Base-by-base conservation (phyloP, 345 rosid species). In the Boechera stricta region DNA sequence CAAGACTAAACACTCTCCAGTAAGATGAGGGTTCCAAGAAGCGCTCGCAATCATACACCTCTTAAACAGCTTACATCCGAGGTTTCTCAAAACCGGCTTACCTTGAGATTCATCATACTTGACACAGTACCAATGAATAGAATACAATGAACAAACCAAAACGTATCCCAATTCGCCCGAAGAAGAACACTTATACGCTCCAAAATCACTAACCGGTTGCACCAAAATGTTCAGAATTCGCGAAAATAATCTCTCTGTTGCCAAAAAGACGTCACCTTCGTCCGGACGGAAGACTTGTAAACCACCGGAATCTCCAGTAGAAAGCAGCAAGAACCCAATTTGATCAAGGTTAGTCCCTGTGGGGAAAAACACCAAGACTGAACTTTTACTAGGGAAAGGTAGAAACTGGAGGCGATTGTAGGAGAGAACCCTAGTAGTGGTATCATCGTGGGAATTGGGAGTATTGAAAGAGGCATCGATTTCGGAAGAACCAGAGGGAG, bases 351-450 rank as follows among this genome's bases (percentile, higher is more conserved):
- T 88, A 56, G 59, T 36, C 4, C 93, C 94, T 0, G 90, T 86
- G 0, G 94, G 80, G 75, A 91, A 89, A 83, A 91, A 89, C 65
- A 82, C 83, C 56, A 86, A 51, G 44, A 68, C 76, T 5, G 67
- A 31, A 28, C 69, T 48, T 24, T 61, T 59, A 64, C 28, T 41
- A 0, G 84, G 89, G 65, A 62, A 78, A 38, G 72, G 77, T 26
- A 89, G 89, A 66, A 89, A 76, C 64, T 86, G 90, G 82, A 91
- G 87, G 32, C 81, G 85, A 67, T 85, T 89, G 58, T 81, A 83
- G 2, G 78, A 73, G 48, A 84, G 67, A 70, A 26, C 53, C 59
- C 82, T 62, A 47, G 58, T 62, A 47, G 58, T 21, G 4, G 80
- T 52, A 7, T 67, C 77, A 21, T 64, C 36, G 44, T 75, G 48